These are phyloP conservation scores for Boletus reticuloceps DNA, from an alignment of 768 basidiomycete genomes.

Conservation along the genomic window DNA sequence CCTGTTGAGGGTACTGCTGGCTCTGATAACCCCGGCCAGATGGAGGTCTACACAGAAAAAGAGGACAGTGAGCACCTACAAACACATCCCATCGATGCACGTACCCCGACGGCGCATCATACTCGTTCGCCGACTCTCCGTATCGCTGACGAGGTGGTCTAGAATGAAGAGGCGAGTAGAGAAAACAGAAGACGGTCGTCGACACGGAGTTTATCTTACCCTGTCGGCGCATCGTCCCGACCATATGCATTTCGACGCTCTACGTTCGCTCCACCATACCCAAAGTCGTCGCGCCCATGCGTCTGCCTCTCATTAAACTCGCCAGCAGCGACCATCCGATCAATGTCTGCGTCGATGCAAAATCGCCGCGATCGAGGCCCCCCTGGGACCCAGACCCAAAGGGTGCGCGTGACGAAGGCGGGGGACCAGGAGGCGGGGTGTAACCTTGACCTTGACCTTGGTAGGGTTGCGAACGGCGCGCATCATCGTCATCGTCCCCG, in stretches of 20 bases:
- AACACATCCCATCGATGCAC: neutral
- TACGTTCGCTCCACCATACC: neutral
- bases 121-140: neutral
- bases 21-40: conserved; percentile 5
- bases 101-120: neutral
- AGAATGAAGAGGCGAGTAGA: neutral
- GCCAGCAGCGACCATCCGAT: conserved; percentile 19
- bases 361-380: conserved; percentile 24
- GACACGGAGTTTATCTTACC: neutral
- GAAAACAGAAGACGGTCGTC: neutral
- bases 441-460: neutral
- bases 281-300: neutral
- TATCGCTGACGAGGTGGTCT: neutral
- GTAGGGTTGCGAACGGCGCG: neutral
- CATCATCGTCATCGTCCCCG: neutral
- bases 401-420: neutral
- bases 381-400: conserved; percentile 3
- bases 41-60: neutral
- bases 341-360: conserved; percentile 27
- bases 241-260: neutral
- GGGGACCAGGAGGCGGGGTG: conserved; percentile 6
- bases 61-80: neutral
- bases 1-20: conserved; percentile 2
- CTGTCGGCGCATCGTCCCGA: conserved; percentile 5
- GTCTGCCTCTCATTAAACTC: neutral